phyloP scores from a whole-genome alignment of 805 yeast species.

The Ogataea kodamae region DNA sequence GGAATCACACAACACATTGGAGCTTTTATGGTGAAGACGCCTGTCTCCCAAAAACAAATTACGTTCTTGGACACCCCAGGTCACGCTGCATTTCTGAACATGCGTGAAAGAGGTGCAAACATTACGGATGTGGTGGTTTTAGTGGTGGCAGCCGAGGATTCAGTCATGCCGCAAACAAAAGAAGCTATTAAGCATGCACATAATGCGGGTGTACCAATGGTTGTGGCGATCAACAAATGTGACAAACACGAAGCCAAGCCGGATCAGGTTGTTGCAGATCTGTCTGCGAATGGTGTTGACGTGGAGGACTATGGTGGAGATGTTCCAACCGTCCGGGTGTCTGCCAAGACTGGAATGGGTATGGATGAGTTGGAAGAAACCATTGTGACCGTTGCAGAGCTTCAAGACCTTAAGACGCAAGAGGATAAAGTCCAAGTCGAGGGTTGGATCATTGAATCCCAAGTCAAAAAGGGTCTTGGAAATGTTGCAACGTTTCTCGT shows the following conservation, averaged over 20 bases:
- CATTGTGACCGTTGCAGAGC: conserved; percentile 77
- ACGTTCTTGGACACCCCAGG: conserved; percentile 98
- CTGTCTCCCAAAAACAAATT: conserved; percentile 66
- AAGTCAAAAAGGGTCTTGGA: conserved; percentile 78
- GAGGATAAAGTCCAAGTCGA: conserved; percentile 53
- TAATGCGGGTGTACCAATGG: conserved; percentile 72
- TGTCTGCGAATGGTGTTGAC: conserved; percentile 73
- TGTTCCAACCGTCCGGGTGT: conserved; percentile 79
- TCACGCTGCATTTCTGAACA: conserved; percentile 92
- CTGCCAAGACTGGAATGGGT: conserved; percentile 86
- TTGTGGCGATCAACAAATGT: conserved; percentile 91
- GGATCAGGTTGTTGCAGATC: conserved; percentile 72
- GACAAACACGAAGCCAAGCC: conserved; percentile 76
- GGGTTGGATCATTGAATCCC: conserved; percentile 89
- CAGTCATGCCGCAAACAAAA: conserved; percentile 95
- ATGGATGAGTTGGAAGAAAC: conserved; percentile 91
- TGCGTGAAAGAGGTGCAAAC: conserved; percentile 95
- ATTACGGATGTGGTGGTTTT: conserved; percentile 88
- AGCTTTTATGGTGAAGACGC: conserved; percentile 86
- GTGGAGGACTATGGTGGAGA: conserved; percentile 96
- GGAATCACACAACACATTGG: conserved; percentile 98
- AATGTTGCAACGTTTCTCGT: conserved; percentile 81
- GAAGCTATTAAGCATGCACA: conserved; percentile 95
- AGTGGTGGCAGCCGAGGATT: conserved; percentile 96
- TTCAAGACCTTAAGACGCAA: conserved; percentile 72